Percentiles rank a stretch among this genome's conserved stretches.
These are phyloP conservation scores for Kwoniella bestiolae DNA, from an alignment of 768 basidiomycete species.

Conservation along the genomic window DNA sequence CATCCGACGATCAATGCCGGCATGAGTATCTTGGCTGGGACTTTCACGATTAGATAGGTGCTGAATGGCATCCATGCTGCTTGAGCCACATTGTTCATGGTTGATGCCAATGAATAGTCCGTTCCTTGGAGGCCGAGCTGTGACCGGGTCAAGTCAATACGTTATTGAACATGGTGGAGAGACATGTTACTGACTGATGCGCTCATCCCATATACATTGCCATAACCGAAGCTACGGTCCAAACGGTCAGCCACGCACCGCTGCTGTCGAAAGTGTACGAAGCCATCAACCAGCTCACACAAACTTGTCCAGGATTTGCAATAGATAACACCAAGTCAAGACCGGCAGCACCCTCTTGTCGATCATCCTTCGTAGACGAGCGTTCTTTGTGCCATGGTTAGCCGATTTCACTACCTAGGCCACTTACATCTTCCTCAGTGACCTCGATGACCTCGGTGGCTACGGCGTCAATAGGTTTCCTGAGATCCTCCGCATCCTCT, in stretches of 20 bases:
- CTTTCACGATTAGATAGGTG: slow-evolving; percentile 50
- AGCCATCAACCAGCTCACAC: too few relatives aligned
- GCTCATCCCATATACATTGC: slow-evolving; percentile 43
- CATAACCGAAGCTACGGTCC: slow-evolving; percentile 45
- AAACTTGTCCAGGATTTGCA: slow-evolving; percentile 48
- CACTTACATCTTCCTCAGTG: slow-evolving; percentile 51
- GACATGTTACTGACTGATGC: slow-evolving; percentile 22
- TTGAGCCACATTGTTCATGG: slow-evolving; percentile 49
- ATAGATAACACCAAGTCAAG: slow-evolving; percentile 48
- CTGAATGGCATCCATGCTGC: slow-evolving; percentile 53
- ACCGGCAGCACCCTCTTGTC: slow-evolving; percentile 47
- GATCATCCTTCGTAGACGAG: slow-evolving; percentile 39
- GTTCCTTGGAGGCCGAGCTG: slow-evolving; percentile 2
- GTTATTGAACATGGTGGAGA: too few relatives aligned
- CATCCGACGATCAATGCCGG: slow-evolving; percentile 47
- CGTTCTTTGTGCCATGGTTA: slow-evolving; percentile 23
- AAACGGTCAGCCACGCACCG: too few relatives aligned
- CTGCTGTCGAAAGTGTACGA: too few relatives aligned
- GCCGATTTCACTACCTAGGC: neutral
- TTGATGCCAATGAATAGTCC: slow-evolving; percentile 20
- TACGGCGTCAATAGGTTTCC: slow-evolving; percentile 15
- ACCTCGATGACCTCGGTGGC: slow-evolving; percentile 40
- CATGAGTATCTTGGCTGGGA: slow-evolving; percentile 46
- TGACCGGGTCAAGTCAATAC: neutral
- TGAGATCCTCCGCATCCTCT: slow-evolving; percentile 11